Percentiles rank a stretch among this genome's conserved stretches.
These are phyloP conservation scores for Typha latifolia DNA, from an alignment of 176 grass and related monocot species.

Conservation along the genomic window DNA sequence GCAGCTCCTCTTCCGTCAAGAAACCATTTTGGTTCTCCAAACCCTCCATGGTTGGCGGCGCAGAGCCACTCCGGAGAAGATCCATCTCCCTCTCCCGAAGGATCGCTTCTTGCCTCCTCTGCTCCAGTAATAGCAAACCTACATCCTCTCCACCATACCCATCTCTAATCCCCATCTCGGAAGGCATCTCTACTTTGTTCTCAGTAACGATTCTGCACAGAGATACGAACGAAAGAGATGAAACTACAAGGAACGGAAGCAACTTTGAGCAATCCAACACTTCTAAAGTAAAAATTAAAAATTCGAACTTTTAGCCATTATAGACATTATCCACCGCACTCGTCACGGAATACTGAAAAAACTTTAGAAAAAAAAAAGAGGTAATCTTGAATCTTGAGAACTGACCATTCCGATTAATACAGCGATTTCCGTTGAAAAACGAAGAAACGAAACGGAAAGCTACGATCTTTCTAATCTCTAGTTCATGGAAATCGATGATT, in stretches of 20 bases:
- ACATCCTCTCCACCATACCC: constrained; percentile 14
- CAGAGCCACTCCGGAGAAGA: constrained; percentile 66
- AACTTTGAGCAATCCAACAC: constrained; percentile 3
- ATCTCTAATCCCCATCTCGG: constrained; percentile 41
- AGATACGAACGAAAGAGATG: background rate
- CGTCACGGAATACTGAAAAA: too few species aligned
- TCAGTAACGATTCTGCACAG: background rate
- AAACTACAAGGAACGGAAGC: constrained; percentile 10
- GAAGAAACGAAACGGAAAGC: too few species aligned
- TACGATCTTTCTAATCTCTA: too few species aligned
- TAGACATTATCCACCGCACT: too few species aligned
- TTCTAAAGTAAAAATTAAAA: too few species aligned
- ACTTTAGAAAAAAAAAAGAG: background rate
- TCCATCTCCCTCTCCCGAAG: constrained; percentile 46
- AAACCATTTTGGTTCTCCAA: constrained; percentile 16
- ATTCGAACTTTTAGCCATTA: too few species aligned
- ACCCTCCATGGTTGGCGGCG: constrained; percentile 56
- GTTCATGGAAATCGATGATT: too few species aligned
- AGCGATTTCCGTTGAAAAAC: background rate
- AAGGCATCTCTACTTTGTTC: constrained; percentile 15
- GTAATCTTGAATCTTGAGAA: background rate
- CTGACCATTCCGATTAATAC: background rate
- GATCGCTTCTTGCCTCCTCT: constrained; percentile 13
- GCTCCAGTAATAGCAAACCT: constrained; percentile 6
- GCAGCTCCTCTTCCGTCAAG: constrained; percentile 46